Conservation (phyloP, 805 yeast species). For the Metschnikowia hibisci region DNA sequence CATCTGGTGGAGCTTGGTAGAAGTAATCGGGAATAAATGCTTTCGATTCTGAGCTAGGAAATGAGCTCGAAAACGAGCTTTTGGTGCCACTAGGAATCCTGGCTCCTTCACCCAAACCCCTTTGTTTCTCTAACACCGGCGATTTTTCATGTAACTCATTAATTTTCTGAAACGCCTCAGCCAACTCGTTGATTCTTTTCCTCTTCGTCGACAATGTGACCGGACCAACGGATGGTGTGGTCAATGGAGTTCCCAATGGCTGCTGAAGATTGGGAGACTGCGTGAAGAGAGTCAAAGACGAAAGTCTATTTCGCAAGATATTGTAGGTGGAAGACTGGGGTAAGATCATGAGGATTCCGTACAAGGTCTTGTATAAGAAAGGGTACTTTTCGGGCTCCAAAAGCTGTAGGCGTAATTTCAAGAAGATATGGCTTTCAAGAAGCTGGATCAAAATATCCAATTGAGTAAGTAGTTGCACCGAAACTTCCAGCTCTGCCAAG, state of each 20-base stretch:
- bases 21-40: constrained; percentile 19
- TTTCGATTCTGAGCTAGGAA: constrained; percentile 18
- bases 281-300: constrained; percentile 42
- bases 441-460: constrained; percentile 86
- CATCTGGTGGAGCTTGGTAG: constrained; percentile 11
- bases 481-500: constrained; percentile 79
- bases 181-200: constrained; percentile 38
- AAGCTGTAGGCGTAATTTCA: constrained; percentile 80
- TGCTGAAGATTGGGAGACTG: constrained; percentile 9
- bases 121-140: constrained; percentile 6
- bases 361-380: constrained; percentile 77
- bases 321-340: constrained; percentile 92
- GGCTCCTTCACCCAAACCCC: constrained; percentile 7
- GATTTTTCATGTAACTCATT: constrained; percentile 32
- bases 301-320: constrained; percentile 73
- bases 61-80: constrained; percentile 5
- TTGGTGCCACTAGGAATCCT: constrained; percentile 6
- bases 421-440: constrained; percentile 88
- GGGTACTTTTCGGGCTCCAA: constrained; percentile 82
- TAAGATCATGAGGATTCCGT: constrained; percentile 86
- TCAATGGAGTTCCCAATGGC: constrained; percentile 25
- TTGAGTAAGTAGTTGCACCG: constrained; percentile 76
- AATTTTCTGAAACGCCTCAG: constrained; percentile 35
- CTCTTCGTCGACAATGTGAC: constrained; percentile 29
- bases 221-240: constrained; percentile 18